A percentile compares a stretch with the other conserved stretches of the same genome.
These are phyloP conservation scores for Aspergillus conjunctus DNA, from an alignment of 495 filamentous ascomycete species.

Conservation along the genomic window DNA sequence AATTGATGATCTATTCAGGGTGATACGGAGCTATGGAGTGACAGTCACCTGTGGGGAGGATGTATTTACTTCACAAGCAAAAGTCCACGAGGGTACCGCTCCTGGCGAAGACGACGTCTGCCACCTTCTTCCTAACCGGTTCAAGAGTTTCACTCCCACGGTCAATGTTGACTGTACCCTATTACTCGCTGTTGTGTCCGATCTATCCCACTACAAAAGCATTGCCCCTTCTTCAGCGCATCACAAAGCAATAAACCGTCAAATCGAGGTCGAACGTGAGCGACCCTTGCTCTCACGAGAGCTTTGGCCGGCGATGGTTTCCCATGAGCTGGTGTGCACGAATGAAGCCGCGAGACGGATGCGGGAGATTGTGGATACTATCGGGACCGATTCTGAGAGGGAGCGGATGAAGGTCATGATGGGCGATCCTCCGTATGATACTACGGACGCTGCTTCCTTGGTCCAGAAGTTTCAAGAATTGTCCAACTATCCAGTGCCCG, in stretches of 20 bases:
- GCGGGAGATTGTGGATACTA: constrained; percentile 65
- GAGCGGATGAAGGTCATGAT: constrained; percentile 58
- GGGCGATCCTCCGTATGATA: constrained; percentile 32
- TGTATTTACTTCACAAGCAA: constrained; percentile 18
- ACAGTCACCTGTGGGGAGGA: constrained; percentile 48
- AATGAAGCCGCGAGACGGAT: constrained; percentile 62
- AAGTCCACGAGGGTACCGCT: constrained; percentile 9
- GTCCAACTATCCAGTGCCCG: constrained; percentile 55
- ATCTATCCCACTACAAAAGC: constrained; percentile 61
- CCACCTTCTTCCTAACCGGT: constrained; percentile 55
- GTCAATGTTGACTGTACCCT: constrained; percentile 77
- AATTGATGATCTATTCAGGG: constrained; percentile 58
- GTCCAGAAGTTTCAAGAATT: constrained; percentile 46
- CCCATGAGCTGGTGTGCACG: constrained; percentile 60
- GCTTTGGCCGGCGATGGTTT: constrained; percentile 64
- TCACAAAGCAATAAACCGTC: constrained; percentile 59
- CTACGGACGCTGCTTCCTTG: constrained; percentile 32
- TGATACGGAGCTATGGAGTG: constrained; percentile 59
- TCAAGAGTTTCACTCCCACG: constrained; percentile 55
- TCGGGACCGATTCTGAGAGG: constrained; percentile 66
- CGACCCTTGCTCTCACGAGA: constrained; percentile 60
- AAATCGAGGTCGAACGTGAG: constrained; percentile 64
- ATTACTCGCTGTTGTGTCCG: constrained; percentile 69
- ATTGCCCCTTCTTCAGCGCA: constrained; percentile 43
- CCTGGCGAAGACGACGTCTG: constrained; percentile 37